Conservation (phyloP, 2,329 filamentous ascomycete genomes). For the Stagonosporopsis cucurbitacearum region DNA sequence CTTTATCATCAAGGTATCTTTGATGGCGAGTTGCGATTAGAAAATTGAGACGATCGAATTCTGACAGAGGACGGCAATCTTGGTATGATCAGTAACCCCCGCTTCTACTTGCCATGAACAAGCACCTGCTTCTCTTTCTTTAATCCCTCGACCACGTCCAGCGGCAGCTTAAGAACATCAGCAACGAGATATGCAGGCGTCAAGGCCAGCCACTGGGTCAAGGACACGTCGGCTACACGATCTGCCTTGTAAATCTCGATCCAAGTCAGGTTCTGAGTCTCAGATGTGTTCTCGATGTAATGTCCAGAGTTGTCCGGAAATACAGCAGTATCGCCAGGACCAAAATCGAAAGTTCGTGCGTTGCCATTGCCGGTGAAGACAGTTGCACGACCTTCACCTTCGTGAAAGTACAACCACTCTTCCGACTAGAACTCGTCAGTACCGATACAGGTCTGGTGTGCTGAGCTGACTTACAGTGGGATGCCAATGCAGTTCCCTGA, state of each 20-base stretch:
- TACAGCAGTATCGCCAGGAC: constrained; percentile 70
- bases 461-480: constrained; percentile 60
- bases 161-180: constrained; percentile 64
- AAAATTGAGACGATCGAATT: background rate
- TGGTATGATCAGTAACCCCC: background rate
- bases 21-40: background rate
- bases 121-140: constrained; percentile 71
- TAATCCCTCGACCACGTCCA: constrained; percentile 62
- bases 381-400: constrained; percentile 66
- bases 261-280: constrained; percentile 69
- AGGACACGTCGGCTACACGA: constrained; percentile 68
- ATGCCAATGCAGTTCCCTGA: constrained; percentile 74
- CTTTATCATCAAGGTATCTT: background rate
- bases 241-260: constrained; percentile 74
- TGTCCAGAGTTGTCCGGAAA: constrained; percentile 72
- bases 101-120: constrained; percentile 36
- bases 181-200: constrained; percentile 69
- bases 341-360: constrained; percentile 71
- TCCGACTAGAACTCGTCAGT: constrained; percentile 51
- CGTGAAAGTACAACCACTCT: constrained; percentile 75
- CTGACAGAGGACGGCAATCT: too few species aligned
- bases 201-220: constrained; percentile 73
- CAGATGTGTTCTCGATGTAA: constrained; percentile 72
- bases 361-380: constrained; percentile 68
- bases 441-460: background rate